Base-by-base conservation (phyloP, 2,329 filamentous ascomycete species). In the Aschersonia sp. region DNA sequence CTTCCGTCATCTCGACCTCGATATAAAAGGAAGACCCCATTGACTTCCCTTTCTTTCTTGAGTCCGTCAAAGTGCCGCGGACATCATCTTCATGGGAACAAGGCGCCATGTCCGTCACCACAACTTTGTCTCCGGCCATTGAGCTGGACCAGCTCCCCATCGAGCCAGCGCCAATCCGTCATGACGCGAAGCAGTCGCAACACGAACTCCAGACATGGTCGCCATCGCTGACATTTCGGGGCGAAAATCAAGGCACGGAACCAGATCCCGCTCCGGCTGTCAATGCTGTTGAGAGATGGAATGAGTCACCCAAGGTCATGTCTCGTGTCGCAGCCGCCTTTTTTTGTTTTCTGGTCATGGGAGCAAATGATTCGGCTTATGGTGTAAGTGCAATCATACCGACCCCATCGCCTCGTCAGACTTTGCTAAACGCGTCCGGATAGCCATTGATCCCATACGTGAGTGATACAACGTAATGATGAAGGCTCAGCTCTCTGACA, bases 321-420 rank as follows among this genome's bases (percentile, higher is more conserved):
- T 63, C 65, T 51, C 69, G 71, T 8, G 63, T 77, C 1, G 60
- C 66, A 2, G 68, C 77, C 0, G 71, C 73, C 0, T 80, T 79
- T 59, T 78, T 69, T 65, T 71, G 69, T 6, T 76, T 82, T 50
- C 55, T 76, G 5, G 69, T 76, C 1, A 72, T 77, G 58, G 78
- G 78, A 0, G 69, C 73, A 8, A 79, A 77, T 47, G 76, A 79
- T 59, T 69, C 73, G 2, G 73, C 73, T 9, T 77, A 77, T 47
- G 76, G 76, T 51, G 73, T 75, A 59, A 64, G 71, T 62, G 6
- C 35, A 37, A 3, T 5, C 35, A 22, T 2, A 22, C 22, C 22
- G 22, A 22, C 35, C 4, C 35, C 8, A 4, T 9, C 12, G 35
- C 35, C 35, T 37, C 35, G 12, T 37, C 35, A 9, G 22, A 22